Evolutionary conservation across 2,329 filamentous ascomycete species (phyloP), one percentile per base, ranked within the genome.

Genomic region (Blastomyces silverae): DNA sequence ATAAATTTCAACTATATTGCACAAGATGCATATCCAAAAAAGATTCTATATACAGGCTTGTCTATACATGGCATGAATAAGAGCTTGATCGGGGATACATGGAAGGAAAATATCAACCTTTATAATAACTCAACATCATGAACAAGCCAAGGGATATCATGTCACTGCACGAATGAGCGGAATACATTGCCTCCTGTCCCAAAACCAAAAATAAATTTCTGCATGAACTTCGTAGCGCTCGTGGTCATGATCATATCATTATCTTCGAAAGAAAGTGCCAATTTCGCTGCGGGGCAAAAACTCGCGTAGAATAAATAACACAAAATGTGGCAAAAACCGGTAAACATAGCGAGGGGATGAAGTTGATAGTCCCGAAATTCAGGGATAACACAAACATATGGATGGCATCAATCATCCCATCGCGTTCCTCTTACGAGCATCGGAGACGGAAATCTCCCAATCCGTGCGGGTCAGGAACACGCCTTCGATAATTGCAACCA

Each of bases 361-460:
- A 20, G 3, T 10, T 15, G 20, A 34, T 13, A 11, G 31, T 37
- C 22, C 22, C 11, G 13, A 28, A 25, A 52, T 25, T 15, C 0
- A 52, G 22, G 48, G 20, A 11, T 22, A 50, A 22, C 5, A 52
- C 22, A 28, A 52, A 28, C 11, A 52, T 10, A 15, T n/a, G n/a
- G 2, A 31, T 25, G 2, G 6, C 25, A 59, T 56, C 25, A 56
- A 64, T 74, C 70, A 79, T 58, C 71, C 74, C 67, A 75, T 70
- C 44, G 74, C 74, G 72, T 88, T 89, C 69, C 87, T 80, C 64
- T 75, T 76, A 63, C 81, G 78, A 2, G 87, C 87, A 67, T 84
- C 85, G 65, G 85, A 81, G 25, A 87, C 85, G 1, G 86, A 85
- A 56, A 79, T 76, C 62, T 85, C 77, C 83, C 84, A 88, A 70